Evolutionary conservation across 2,329 filamentous ascomycete genomes (phyloP).

Genomic region (Helotiales sp.): DNA sequence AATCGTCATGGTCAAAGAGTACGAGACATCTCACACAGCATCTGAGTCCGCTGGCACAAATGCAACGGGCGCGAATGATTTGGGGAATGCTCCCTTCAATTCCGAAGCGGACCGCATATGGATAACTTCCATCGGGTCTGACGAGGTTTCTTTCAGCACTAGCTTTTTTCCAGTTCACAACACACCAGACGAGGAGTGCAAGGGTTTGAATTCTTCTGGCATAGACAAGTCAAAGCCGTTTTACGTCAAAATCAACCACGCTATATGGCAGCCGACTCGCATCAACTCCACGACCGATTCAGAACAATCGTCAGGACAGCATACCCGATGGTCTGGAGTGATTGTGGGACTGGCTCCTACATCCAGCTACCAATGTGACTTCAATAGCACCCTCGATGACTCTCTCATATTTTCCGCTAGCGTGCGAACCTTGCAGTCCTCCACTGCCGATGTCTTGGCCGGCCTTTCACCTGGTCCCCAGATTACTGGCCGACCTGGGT

Average conservation of each 20-base stretch:
- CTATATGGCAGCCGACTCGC: slow-evolving; percentile 77
- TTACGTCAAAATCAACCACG: slow-evolving; percentile 78
- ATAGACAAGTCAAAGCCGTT: slow-evolving; percentile 76
- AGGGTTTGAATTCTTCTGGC: slow-evolving; percentile 46
- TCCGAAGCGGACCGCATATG: slow-evolving; percentile 74
- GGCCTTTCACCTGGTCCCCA: slow-evolving; percentile 51
- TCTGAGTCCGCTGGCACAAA: slow-evolving; percentile 76
- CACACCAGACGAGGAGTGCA: slow-evolving; percentile 43
- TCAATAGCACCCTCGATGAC: slow-evolving; percentile 70
- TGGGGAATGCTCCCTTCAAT: slow-evolving; percentile 76
- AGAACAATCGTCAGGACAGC: slow-evolving; percentile 46
- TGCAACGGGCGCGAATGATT: slow-evolving; percentile 76
- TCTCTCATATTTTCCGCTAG: slow-evolving; percentile 73
- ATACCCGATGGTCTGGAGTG: slow-evolving; percentile 70
- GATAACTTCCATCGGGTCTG: slow-evolving; percentile 79
- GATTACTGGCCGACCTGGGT: slow-evolving; percentile 72
- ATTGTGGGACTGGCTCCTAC: slow-evolving; percentile 72
- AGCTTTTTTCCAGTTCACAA: slow-evolving; percentile 62
- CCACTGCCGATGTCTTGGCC: slow-evolving; percentile 41
- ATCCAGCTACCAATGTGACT: slow-evolving; percentile 80
- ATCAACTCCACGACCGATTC: slow-evolving; percentile 59
- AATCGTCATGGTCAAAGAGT: slow-evolving; percentile 93
- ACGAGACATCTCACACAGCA: slow-evolving; percentile 78
- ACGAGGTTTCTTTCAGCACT: slow-evolving; percentile 78
- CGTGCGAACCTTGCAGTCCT: slow-evolving; percentile 51